Evolutionary conservation across 2,329 filamentous ascomycete species (phyloP).

Genomic region (Ophiostoma ulmi): DNA sequence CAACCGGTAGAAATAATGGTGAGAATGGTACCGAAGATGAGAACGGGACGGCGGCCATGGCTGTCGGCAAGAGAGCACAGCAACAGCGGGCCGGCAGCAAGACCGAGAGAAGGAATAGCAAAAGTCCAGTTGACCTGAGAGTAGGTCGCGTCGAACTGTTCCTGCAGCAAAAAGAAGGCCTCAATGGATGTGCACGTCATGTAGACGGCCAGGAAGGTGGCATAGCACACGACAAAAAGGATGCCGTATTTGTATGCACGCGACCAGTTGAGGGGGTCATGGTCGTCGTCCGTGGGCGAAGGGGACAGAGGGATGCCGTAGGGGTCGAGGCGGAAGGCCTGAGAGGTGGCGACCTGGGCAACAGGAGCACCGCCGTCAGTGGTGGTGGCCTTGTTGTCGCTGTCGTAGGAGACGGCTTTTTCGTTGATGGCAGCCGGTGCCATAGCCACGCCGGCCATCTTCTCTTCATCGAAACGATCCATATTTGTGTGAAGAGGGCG

Average conservation of each 20-base stretch:
- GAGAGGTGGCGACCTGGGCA: conserved; percentile 10
- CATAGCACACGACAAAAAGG: conserved; percentile 48
- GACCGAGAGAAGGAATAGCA: conserved; percentile 46
- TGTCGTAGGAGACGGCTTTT: conserved; percentile 7
- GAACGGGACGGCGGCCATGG: conserved; percentile 47
- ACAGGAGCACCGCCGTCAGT: not conserved
- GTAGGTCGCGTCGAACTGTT: conserved; percentile 41
- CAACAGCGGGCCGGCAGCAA: conserved; percentile 43
- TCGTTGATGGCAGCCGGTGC: conserved; percentile 2
- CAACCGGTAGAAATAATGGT: conserved; percentile 35
- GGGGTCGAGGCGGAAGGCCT: conserved; percentile 17
- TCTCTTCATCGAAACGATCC: conserved; percentile 5
- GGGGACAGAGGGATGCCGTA: conserved; percentile 21
- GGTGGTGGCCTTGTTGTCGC: not conserved
- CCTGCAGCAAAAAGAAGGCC: conserved; percentile 47
- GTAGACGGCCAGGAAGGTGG: conserved; percentile 49
- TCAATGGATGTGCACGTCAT: conserved; percentile 53
- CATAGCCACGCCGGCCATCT: conserved; percentile 10
- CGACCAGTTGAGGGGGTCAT: conserved; percentile 54
- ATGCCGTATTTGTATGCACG: conserved; percentile 44
- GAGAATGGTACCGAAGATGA: conserved; percentile 40
- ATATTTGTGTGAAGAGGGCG: not conserved
- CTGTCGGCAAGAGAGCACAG: conserved; percentile 38
- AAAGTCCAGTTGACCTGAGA: conserved; percentile 33
- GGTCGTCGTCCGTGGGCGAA: conserved; percentile 27